Conservation (phyloP, 139 green algal genomes). For the Micractinium sp. region DNA sequence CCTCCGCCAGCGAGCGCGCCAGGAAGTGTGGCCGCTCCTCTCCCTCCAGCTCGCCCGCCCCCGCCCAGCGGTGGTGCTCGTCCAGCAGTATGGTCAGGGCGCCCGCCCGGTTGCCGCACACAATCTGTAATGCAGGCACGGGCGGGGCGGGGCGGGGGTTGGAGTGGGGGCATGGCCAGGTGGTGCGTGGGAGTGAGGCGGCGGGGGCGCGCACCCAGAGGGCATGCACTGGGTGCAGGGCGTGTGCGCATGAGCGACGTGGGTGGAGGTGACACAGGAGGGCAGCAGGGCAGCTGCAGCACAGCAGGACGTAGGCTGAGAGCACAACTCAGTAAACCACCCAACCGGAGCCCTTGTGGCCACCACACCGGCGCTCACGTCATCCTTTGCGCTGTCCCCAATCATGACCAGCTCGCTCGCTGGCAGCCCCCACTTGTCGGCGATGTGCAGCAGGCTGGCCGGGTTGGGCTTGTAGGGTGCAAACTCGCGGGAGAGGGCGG, state of each 20-base stretch:
- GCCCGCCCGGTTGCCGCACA: slow-evolving; percentile 79
- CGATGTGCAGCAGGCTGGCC: slow-evolving; percentile 83
- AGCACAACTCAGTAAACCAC: no score
- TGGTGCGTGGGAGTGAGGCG: not conserved
- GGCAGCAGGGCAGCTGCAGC: not conserved
- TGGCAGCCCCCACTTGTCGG: slow-evolving; percentile 70
- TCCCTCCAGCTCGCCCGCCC: slow-evolving; percentile 38
- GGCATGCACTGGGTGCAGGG: not conserved
- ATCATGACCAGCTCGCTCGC: slow-evolving; percentile 81
- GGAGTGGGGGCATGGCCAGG: not conserved
- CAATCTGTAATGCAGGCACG: slow-evolving; percentile 57
- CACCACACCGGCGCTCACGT: not conserved
- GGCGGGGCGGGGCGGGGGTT: no score
- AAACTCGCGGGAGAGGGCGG: slow-evolving; percentile 75
- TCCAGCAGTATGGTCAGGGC: slow-evolving; percentile 79
- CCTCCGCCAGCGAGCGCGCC: slow-evolving; percentile 55
- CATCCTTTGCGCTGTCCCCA: slow-evolving; percentile 82
- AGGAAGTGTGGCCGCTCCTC: slow-evolving; percentile 66
- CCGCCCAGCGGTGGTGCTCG: slow-evolving; percentile 34
- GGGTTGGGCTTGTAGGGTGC: slow-evolving; percentile 67
- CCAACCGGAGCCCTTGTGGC: no score
- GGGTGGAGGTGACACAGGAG: not conserved
- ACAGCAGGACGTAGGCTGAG: not conserved
- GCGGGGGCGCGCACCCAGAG: not conserved
- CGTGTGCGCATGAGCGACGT: not conserved